Evolutionary conservation across 2,329 filamentous ascomycete genomes (phyloP).

Genomic region (Davidsoniella neocaledoniae): DNA sequence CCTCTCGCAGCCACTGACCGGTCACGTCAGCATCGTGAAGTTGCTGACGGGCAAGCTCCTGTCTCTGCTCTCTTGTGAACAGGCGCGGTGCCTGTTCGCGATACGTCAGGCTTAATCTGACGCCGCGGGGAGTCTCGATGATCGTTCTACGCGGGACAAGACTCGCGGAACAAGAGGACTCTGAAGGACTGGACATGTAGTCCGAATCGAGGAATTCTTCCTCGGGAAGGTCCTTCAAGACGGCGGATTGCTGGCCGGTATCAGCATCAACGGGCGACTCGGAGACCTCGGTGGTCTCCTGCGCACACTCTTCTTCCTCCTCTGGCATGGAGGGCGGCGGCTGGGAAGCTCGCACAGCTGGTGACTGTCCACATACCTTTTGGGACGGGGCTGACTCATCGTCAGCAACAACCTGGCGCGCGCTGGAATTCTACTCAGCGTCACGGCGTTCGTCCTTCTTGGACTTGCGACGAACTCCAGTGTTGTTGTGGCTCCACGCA

Average conservation of each 20-base stretch:
- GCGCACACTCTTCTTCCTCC: neutral
- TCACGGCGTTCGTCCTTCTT: conserved; percentile 12
- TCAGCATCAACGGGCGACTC: neutral
- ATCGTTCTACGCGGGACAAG: neutral
- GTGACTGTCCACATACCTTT: too few species aligned
- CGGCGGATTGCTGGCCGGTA: too few species aligned
- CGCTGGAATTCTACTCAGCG: conserved; percentile 13
- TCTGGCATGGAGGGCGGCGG: neutral
- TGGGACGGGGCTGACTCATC: neutral
- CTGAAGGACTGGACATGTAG: neutral
- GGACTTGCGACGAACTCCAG: conserved; percentile 4
- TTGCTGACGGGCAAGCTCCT: neutral
- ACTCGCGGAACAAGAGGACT: neutral
- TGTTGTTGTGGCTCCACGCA: conserved; percentile 35
- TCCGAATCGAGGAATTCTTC: conserved; percentile 1
- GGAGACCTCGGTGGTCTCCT: neutral
- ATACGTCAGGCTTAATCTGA: conserved; percentile 6
- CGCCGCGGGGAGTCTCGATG: neutral
- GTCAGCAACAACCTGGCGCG: conserved; percentile 5
- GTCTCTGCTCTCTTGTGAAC: neutral
- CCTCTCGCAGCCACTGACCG: too few species aligned
- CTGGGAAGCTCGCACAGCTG: too few species aligned
- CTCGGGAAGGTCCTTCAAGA: neutral
- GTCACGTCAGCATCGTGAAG: too few species aligned
- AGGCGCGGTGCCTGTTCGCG: neutral